A percentile compares a stretch with the other conserved stretches of the same genome.
Conservation (phyloP, 768 basidiomycete species). For the Lepiota subincarnata region DNA sequence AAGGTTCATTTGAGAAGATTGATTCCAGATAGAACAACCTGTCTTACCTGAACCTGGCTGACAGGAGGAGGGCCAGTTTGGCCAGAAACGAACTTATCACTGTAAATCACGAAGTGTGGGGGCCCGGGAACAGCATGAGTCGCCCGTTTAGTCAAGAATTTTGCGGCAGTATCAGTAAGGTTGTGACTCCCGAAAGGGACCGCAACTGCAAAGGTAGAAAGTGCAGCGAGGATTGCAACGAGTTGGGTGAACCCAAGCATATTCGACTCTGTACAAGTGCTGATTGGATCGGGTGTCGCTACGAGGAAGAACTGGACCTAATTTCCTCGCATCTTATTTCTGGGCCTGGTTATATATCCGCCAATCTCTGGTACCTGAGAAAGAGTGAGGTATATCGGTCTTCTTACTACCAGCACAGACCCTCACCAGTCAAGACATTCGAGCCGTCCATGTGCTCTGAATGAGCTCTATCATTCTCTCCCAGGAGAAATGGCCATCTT, state of each 20-base stretch:
- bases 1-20: not conserved
- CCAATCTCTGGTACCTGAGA: not conserved
- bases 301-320: constrained; percentile 1
- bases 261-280: not conserved
- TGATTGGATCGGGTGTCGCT: not conserved
- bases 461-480: no score
- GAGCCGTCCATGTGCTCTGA: not conserved
- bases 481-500: no score
- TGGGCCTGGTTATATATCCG: constrained; percentile 3
- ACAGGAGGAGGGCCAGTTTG: constrained; percentile 8
- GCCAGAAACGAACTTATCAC: constrained; percentile 11
- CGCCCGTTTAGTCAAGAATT: constrained; percentile 11
- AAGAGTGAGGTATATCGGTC: not conserved
- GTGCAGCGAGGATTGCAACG: not conserved
- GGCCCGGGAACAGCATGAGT: constrained; percentile 20
- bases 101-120: constrained; percentile 32
- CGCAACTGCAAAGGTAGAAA: not conserved
- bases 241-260: constrained; percentile 8
- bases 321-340: not conserved
- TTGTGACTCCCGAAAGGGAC: constrained; percentile 8
- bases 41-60: not conserved
- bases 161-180: constrained; percentile 13
- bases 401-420: not conserved
- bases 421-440: not conserved
- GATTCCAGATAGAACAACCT: no score